A percentile compares a stretch with the other conserved stretches of the same genome.
These are phyloP conservation scores for Catharanthus roseus DNA, from an alignment of 257 asterid species.

Conservation along the genomic window DNA sequence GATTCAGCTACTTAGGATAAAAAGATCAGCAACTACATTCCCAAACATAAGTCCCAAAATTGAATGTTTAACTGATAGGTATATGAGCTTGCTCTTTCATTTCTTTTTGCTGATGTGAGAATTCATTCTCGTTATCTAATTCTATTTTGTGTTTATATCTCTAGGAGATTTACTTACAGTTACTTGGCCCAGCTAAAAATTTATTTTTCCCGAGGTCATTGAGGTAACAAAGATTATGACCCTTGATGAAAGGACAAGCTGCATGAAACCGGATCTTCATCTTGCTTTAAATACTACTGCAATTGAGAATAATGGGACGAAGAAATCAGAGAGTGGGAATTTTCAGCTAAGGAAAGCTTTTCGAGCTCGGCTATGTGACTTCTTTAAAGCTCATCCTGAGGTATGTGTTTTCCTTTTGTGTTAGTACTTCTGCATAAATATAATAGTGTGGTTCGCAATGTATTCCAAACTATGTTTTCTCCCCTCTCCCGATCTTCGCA, in stretches of 20 bases:
- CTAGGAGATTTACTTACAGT: slow-evolving; percentile 64
- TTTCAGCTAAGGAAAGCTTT: slow-evolving; percentile 56
- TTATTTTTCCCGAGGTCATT: slow-evolving; percentile 72
- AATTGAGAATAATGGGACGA: slow-evolving; percentile 23
- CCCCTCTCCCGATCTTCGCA: too few species aligned
- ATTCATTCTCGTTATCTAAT: not conserved
- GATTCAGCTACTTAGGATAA: slow-evolving; percentile 58
- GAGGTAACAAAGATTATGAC: slow-evolving; percentile 51
- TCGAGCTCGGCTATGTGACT: slow-evolving; percentile 50
- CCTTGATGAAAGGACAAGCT: slow-evolving; percentile 59
- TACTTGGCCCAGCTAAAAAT: slow-evolving; percentile 85
- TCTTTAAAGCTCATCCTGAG: slow-evolving; percentile 63
- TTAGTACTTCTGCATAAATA: slow-evolving; percentile 4
- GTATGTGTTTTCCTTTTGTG: slow-evolving; percentile 27
- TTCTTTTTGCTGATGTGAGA: not conserved
- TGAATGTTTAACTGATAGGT: slow-evolving; percentile 74
- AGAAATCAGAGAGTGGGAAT: slow-evolving; percentile 36
- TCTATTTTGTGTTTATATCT: not conserved
- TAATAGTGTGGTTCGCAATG: not conserved
- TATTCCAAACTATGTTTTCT: too few species aligned
- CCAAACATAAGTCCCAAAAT: slow-evolving; percentile 56
- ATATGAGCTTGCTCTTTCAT: not conserved
- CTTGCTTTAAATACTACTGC: slow-evolving; percentile 31
- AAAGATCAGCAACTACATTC: slow-evolving; percentile 48
- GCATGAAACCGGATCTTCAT: slow-evolving; percentile 68